Conservation (phyloP, 2,329 filamentous ascomycete genomes). For the Rhynchosporium agropyri region DNA sequence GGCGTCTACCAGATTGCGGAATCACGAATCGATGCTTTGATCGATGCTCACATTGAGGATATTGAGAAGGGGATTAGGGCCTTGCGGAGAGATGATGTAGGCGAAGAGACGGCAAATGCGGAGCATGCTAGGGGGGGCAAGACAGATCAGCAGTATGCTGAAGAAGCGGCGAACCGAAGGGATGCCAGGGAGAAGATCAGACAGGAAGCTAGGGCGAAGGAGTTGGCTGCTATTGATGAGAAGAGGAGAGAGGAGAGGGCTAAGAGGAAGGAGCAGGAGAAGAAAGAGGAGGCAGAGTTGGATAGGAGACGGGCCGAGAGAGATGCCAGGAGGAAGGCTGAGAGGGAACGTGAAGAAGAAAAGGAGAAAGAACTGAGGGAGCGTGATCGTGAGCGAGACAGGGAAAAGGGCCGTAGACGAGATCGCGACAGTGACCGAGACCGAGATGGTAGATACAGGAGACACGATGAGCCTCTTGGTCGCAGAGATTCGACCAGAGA, state of each 20-base stretch:
- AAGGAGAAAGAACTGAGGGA: constrained; percentile 31
- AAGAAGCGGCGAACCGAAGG: constrained; percentile 63
- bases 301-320: constrained; percentile 47
- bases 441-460: constrained; percentile 36
- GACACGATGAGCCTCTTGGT: constrained; percentile 32
- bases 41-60: constrained; percentile 61
- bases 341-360: constrained; percentile 37
- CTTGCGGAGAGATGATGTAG: constrained; percentile 68
- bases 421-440: constrained; percentile 30
- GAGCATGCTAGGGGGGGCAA: constrained; percentile 69
- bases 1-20: constrained; percentile 75
- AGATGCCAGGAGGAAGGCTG: constrained; percentile 38
- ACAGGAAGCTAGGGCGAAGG: constrained; percentile 60
- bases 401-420: constrained; percentile 41
- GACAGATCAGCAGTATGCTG: constrained; percentile 73
- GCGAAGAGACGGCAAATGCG: constrained; percentile 66
- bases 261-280: constrained; percentile 55
- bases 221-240: constrained; percentile 61
- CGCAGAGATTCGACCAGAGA: constrained; percentile 26
- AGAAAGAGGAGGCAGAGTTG: constrained; percentile 49
- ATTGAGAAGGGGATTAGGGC: constrained; percentile 73
- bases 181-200: constrained; percentile 63
- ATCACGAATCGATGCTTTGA: constrained; percentile 66
- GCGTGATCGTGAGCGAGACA: constrained; percentile 34
- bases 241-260: constrained; percentile 57